Base-by-base conservation (phyloP, 768 basidiomycete species). In the Ephemerocybe angulata region DNA sequence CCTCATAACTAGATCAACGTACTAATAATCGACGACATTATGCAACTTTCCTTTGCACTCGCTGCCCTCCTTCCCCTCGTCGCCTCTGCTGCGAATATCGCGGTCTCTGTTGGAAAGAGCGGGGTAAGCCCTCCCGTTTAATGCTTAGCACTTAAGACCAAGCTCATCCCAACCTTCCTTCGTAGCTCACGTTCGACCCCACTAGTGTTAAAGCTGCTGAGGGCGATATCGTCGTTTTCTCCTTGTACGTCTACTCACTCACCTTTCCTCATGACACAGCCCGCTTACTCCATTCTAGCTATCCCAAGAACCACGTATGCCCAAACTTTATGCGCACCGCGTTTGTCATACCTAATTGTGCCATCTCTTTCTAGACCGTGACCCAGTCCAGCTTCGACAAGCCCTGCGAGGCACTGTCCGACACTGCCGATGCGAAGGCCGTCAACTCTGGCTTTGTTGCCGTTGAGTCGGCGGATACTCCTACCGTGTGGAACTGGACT, bases 311-410 rank as follows among this genome's bases (percentile, higher is more conserved):
- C 63, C 78, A 79, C 59, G 75, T 74, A 54, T 30, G 70, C 24
- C n/a, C 43, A 13, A 24, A 38, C 24, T 25, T 30, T 54, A 54
- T 24, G 33, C 33, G 8, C 33, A 35, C 33, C 33, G 8, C 30
- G 44, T 24, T n/a, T 7, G 25, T 38, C 43, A 13, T 28, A 24
- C 46, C 24, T 41, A 40, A 25, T 11, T 27, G 52, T 5, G 3
- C 24, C 25, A 35, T 33, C 47, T 38, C 24, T 22, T 28, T 51
- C 3, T 60, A 84, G 80, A 76, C 81, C 19, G 79, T 82, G 44
- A 84, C 83, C 5, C 81, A 85, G 65, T 85, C 83, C 10, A 78
- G 80, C 37, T 86, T 87, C 59, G 70, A 76, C 35, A 60, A 55
- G 44, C 85, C 85, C 22, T 87, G 85, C 65, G 58, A 63, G 3